Percentiles rank a stretch among this genome's conserved stretches.
phyloP scores from a whole-genome alignment of 345 rosid genomes.

The Syzygium oleosum region DNA sequence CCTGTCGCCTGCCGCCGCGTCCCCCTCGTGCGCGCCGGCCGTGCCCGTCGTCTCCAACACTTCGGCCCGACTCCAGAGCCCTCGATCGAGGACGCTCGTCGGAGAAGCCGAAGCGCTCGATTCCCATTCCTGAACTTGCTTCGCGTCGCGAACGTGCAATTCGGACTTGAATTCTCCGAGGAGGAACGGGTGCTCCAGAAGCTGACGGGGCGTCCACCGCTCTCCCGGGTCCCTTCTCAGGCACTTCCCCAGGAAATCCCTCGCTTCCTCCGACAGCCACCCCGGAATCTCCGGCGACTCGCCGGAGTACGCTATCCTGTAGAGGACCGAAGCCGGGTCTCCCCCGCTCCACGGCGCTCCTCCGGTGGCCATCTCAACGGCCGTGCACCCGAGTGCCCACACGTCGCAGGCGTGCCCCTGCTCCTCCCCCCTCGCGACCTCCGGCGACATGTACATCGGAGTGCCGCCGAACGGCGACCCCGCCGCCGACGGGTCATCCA shows the following conservation, averaged over 20 bases:
- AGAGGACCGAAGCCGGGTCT: slow-evolving; percentile 33
- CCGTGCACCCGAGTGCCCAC: slow-evolving; percentile 72
- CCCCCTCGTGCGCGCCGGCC: slow-evolving; percentile 1
- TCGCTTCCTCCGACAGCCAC: slow-evolving; percentile 35
- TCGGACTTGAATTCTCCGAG: neutral
- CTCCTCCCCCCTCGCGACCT: slow-evolving; percentile 80
- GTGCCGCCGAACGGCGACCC: slow-evolving; percentile 37
- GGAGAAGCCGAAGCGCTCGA: slow-evolving; percentile 34
- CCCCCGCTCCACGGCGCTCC: slow-evolving; percentile 30
- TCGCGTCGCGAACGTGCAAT: neutral
- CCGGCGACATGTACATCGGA: slow-evolving; percentile 78
- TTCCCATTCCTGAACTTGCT: slow-evolving; percentile 24
- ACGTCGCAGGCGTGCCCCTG: slow-evolving; percentile 57
- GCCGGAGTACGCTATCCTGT: slow-evolving; percentile 36
- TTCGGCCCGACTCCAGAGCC: slow-evolving; percentile 46
- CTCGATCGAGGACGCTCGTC: slow-evolving; percentile 62
- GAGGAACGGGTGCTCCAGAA: slow-evolving; percentile 44
- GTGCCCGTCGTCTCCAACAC: slow-evolving; percentile 13
- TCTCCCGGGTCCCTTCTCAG: slow-evolving; percentile 34
- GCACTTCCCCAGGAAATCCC: slow-evolving; percentile 57
- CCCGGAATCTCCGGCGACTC: slow-evolving; percentile 41
- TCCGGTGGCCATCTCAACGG: slow-evolving; percentile 73
- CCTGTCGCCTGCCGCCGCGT: slow-evolving; percentile 25
- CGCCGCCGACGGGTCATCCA: slow-evolving; percentile 7
- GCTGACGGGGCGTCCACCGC: slow-evolving; percentile 45